Base-by-base conservation (phyloP, 1,284 basidiomycete species). In the Pyrrhoderma lamaoense region DNA sequence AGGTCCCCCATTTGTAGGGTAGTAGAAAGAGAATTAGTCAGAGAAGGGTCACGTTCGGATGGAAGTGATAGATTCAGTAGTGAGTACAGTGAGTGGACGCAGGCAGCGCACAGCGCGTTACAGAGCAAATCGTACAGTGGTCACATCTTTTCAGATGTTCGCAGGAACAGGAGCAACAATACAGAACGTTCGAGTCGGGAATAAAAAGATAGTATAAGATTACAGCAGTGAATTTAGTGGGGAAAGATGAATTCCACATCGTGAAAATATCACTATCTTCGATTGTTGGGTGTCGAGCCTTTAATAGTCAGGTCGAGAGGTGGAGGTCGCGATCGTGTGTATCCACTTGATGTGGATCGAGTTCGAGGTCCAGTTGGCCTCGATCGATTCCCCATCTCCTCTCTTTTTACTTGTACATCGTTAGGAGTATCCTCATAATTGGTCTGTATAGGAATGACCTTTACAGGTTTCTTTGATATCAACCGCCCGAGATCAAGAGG, bases 271-370 rank as follows among this genome's bases (percentile, higher is more conserved):
- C 31, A 21, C 39, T 42, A 54, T 25, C 52, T 47, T 21, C 48
- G 47, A 19, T 39, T 27, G 18, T 45, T 45, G 13, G 52, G 52
- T 36, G 52, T 54, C 42, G 52, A 49, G 23, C 52, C 52, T 1
- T 49, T 34, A 37, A 31, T 42, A 8, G 52, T 49, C 51, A 70
- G 54, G 48, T 73, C 67, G 37, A 68, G 56, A n/a, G 62, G 64
- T 23, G 64, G 59, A 8, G 65, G 70, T 35, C 65, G 65, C 44
- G 53, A 58, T 16, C 66, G 47, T 55, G 59, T 27, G 67, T 67
- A 45, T 5, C 16, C 8, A 22, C 21, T 8, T 14, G 72, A 70
- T 18, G 69, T 68, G 51, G 72, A 70, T 18, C 70, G 69, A 52
- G 67, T 68, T 44, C 71, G 67, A 23, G 70, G 67, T 16, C 74